Conservation (phyloP, 495 filamentous ascomycete genomes). For the Parachaetomium inaequale region DNA sequence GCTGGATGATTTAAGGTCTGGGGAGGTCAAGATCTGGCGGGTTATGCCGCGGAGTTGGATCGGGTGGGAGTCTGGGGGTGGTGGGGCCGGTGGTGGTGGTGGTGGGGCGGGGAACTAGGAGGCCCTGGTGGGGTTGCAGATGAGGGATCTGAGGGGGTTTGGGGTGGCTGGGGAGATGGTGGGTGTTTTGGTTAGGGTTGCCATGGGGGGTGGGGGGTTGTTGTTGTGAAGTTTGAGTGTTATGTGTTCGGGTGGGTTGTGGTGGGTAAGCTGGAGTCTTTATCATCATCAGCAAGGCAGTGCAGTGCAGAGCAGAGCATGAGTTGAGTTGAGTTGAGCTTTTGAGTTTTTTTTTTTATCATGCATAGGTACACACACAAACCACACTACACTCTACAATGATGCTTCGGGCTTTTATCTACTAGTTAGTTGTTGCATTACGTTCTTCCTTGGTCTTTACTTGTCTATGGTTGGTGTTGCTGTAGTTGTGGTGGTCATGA, state of each 20-base stretch:
- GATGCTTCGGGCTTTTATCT: slow-evolving; percentile 6
- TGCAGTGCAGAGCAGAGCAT: slow-evolving; percentile 8
- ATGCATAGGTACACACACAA: background rate
- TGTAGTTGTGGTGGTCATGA: background rate
- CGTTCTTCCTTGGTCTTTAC: background rate
- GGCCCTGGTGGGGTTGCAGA: slow-evolving; percentile 18
- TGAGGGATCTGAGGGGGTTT: slow-evolving; percentile 6
- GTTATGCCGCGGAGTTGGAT: slow-evolving; percentile 91
- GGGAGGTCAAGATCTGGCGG: slow-evolving; percentile 97
- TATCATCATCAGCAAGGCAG: background rate
- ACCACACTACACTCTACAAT: background rate
- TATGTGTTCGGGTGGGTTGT: background rate
- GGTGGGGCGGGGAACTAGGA: slow-evolving; percentile 27
- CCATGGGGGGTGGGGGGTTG: slow-evolving; percentile 10
- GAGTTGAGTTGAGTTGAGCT: background rate
- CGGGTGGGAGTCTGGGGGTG: slow-evolving; percentile 61
- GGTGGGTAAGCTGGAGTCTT: background rate
- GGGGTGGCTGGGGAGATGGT: slow-evolving; percentile 3
- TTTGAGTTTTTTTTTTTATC: background rate
- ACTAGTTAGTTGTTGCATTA: slow-evolving; percentile 1
- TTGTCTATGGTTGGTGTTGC: background rate
- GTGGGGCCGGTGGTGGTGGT: background rate
- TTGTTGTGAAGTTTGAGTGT: background rate
- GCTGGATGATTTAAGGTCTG: slow-evolving; percentile 84
- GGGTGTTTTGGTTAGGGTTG: slow-evolving; percentile 16